Evolutionary conservation across 805 yeast species (phyloP).

Genomic region (Sugiyamaella boreocaroliniensis): DNA sequence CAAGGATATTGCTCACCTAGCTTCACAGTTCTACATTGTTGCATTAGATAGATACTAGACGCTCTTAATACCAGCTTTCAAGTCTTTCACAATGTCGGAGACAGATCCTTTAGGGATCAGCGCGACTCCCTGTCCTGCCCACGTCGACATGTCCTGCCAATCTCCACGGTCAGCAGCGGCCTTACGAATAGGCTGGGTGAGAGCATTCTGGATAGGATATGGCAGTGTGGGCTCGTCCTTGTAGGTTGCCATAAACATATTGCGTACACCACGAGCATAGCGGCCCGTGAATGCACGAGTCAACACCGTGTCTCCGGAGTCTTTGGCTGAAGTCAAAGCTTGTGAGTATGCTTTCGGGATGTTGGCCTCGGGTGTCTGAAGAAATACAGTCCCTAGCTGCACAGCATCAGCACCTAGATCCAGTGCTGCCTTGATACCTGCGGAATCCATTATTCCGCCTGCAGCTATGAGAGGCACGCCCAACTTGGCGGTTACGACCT

Average conservation of each 20-base stretch:
- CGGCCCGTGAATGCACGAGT: conserved; percentile 20
- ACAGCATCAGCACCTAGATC: conserved; percentile 44
- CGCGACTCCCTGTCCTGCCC: conserved; percentile 19
- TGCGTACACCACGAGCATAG: conserved; percentile 19
- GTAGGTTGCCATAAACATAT: conserved; percentile 9
- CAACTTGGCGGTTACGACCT: conserved; percentile 16
- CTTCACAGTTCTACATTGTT: too few species aligned
- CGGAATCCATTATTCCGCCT: conserved; percentile 44
- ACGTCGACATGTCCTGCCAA: conserved; percentile 9
- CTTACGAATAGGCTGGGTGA: conserved; percentile 18
- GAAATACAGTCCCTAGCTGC: conserved; percentile 50
- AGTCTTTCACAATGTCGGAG: background rate
- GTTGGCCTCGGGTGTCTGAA: conserved; percentile 33
- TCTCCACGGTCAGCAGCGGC: conserved; percentile 6
- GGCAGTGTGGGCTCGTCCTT: conserved; percentile 10
- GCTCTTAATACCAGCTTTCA: background rate
- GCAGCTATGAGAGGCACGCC: conserved; percentile 37
- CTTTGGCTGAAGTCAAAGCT: conserved; percentile 6
- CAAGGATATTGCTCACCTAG: too few species aligned
- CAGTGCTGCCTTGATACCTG: conserved; percentile 30
- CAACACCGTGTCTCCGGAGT: conserved; percentile 11
- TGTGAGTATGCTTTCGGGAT: conserved; percentile 13
- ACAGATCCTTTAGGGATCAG: background rate
- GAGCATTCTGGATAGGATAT: conserved; percentile 21
- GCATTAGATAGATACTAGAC: too few species aligned